Conservation (phyloP, 208 protist genomes). For the Acanthamoeba sp. region DNA sequence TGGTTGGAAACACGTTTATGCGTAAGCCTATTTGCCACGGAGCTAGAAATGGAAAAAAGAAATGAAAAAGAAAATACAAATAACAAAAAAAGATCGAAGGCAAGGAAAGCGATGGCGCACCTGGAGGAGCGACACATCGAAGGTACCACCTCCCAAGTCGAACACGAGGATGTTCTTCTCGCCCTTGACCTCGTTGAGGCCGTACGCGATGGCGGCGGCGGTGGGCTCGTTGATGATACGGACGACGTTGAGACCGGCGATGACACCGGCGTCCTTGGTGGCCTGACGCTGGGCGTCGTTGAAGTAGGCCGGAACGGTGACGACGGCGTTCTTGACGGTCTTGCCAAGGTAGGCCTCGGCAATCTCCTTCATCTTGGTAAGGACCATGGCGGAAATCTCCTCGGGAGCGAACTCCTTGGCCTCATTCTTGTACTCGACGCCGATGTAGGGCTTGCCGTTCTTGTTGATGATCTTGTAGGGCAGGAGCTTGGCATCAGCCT, state of each 20-base stretch:
- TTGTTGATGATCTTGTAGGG: constrained; percentile 92
- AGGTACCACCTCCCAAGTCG: constrained; percentile 97
- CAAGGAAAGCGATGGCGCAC: constrained; percentile 95
- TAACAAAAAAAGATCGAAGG: constrained; percentile 94
- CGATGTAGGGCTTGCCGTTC: constrained; percentile 87
- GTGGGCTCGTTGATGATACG: neutral
- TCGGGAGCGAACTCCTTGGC: constrained; percentile 5
- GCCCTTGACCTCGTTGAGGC: constrained; percentile 90
- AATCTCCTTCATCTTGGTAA: constrained; percentile 48
- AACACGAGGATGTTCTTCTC: constrained; percentile 92
- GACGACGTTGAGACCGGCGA: constrained; percentile 66
- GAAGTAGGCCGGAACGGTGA: constrained; percentile 92
- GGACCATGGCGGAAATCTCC: constrained; percentile 35
- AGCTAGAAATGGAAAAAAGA: too few relatives aligned
- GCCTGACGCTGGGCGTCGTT: constrained; percentile 90
- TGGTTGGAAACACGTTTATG: too few relatives aligned
- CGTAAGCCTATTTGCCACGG: too few relatives aligned
- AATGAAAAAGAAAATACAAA: too few relatives aligned
- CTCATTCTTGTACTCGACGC: constrained; percentile 75
- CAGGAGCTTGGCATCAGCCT: constrained; percentile 91
- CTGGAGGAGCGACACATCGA: constrained; percentile 98
- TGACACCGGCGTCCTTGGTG: constrained; percentile 93
- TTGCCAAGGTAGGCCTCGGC: neutral
- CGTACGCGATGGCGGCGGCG: constrained; percentile 95
- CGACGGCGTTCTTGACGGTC: constrained; percentile 81